Conservation (phyloP, 169 alveolate genomes). For the Eimeria mitis region DNA sequence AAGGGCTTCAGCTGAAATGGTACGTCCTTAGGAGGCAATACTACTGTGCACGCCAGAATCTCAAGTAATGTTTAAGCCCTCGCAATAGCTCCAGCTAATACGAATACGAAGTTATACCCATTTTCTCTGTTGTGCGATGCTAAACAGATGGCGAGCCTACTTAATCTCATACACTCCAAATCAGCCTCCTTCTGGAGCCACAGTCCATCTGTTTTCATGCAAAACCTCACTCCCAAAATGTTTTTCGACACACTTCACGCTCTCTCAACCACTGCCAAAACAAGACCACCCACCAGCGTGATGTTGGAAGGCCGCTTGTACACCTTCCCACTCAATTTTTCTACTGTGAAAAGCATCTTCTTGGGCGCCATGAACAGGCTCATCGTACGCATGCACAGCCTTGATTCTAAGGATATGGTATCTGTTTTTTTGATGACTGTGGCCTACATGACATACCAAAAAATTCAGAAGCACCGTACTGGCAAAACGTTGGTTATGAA, state of each 20-base stretch:
- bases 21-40: neutral
- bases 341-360: constrained; percentile 26
- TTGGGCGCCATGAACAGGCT: constrained; percentile 39
- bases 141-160: constrained; percentile 71
- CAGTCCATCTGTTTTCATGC: constrained; percentile 77
- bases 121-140: neutral
- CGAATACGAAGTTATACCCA: neutral
- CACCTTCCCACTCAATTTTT: constrained; percentile 57
- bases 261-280: constrained; percentile 9
- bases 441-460: constrained; percentile 59
- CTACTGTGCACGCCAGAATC: neutral
- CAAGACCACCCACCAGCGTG: constrained; percentile 6
- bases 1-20: constrained; percentile 77
- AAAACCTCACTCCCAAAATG: constrained; percentile 68
- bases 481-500: constrained; percentile 74
- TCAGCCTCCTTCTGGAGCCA: constrained; percentile 45
- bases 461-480: constrained; percentile 76
- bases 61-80: neutral
- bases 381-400: constrained; percentile 65
- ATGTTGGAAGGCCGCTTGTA: constrained; percentile 72
- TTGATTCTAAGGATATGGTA: constrained; percentile 62
- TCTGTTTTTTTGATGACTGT: constrained; percentile 60
- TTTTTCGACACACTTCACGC: constrained; percentile 63
- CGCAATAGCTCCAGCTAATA: neutral
- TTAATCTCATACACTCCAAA: constrained; percentile 56